Conservation (phyloP, 2,329 filamentous ascomycete species). For the Calycina herbarum region DNA sequence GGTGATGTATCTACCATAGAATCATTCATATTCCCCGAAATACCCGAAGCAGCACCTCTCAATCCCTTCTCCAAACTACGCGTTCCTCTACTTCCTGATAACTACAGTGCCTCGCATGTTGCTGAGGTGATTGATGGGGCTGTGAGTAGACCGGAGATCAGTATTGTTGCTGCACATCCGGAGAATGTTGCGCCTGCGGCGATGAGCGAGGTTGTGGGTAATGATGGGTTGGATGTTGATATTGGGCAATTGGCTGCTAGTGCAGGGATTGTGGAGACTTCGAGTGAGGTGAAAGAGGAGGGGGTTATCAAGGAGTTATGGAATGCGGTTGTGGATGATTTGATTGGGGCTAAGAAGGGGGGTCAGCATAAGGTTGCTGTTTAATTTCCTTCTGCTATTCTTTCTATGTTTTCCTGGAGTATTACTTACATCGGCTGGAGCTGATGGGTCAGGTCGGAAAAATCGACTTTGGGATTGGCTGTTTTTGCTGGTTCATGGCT, state of each 20-base stretch:
- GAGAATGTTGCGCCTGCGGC: slow-evolving; percentile 52
- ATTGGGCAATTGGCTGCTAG: slow-evolving; percentile 51
- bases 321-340: background rate
- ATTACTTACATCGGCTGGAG: background rate
- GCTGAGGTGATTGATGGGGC: slow-evolving; percentile 47
- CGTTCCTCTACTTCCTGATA: slow-evolving; percentile 62
- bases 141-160: slow-evolving; percentile 47
- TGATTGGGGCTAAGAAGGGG: background rate
- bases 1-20: slow-evolving; percentile 41
- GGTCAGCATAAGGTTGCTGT: background rate
- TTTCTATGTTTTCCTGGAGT: too few species aligned
- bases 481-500: background rate
- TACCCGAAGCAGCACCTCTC: slow-evolving; percentile 36
- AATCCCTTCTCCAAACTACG: slow-evolving; percentile 46
- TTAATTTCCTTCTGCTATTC: background rate
- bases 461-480: background rate
- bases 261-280: slow-evolving; percentile 15
- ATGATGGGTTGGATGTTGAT: slow-evolving; percentile 48
- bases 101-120: slow-evolving; percentile 47
- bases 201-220: slow-evolving; percentile 59
- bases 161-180: slow-evolving; percentile 58
- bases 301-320: slow-evolving; percentile 54
- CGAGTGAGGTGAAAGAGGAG: slow-evolving; percentile 40
- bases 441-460: background rate
- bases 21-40: slow-evolving; percentile 53